Percentiles rank a stretch among this genome's conserved stretches.
phyloP scores from a whole-genome alignment of 1,139 yeast species.

The Starmera stellimalicola region DNA sequence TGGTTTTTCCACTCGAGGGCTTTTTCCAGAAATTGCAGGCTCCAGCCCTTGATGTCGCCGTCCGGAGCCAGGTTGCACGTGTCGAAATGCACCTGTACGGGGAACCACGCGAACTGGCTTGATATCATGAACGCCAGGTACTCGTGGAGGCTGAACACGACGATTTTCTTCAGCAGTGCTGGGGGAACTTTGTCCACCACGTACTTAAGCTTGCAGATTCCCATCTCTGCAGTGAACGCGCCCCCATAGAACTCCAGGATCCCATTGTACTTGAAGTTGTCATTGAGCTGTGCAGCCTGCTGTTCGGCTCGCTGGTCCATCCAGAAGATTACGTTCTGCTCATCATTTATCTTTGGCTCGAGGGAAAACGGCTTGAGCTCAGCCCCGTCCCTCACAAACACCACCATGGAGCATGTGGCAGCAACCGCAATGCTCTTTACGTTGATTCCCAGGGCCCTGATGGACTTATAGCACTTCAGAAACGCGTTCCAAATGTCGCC shows the following conservation, averaged over 20 bases:
- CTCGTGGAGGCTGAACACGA: constrained; percentile 44
- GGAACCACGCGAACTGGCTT: neutral
- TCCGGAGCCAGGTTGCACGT: constrained; percentile 29
- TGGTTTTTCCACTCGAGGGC: constrained; percentile 4
- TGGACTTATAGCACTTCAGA: constrained; percentile 11
- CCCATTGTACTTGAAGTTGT: constrained; percentile 9
- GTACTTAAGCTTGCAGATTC: constrained; percentile 40
- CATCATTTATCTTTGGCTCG: constrained; percentile 16
- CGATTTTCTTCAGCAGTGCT: constrained; percentile 18
- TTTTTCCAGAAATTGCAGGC: constrained; percentile 18
- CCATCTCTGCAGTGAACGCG: constrained; percentile 45
- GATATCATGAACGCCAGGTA: constrained; percentile 35
- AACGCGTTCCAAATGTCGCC: constrained; percentile 27
- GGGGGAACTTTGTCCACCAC: constrained; percentile 21
- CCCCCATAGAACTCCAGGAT: constrained; percentile 32
- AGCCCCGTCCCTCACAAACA: constrained; percentile 17
- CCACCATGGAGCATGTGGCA: constrained; percentile 50
- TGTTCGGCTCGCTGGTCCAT: constrained; percentile 41
- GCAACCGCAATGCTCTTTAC: constrained; percentile 25
- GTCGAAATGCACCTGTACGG: constrained; percentile 2
- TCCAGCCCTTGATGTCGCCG: constrained; percentile 52
- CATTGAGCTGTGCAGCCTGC: constrained; percentile 28
- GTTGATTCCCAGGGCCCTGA: neutral
- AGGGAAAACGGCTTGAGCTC: constrained; percentile 23
- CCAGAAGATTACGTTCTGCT: constrained; percentile 44